A percentile compares a stretch with the other conserved stretches of the same genome.
These are phyloP conservation scores for Arthonia radiata DNA, from an alignment of 495 filamentous ascomycete genomes.

Conservation along the genomic window DNA sequence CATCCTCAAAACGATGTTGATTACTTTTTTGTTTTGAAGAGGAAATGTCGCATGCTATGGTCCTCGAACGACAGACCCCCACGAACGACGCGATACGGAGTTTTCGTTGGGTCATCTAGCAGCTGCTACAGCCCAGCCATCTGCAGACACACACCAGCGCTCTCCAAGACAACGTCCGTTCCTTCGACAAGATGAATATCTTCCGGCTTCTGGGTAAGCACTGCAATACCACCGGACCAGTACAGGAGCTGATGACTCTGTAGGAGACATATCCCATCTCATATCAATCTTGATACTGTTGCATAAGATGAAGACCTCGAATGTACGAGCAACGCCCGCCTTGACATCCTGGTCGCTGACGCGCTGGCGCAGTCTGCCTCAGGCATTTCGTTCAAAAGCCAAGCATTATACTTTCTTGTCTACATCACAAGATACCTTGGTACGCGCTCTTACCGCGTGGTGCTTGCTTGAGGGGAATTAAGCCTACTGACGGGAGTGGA, in stretches of 20 bases:
- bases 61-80: too few species aligned
- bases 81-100: too few species aligned
- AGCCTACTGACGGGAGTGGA: slow-evolving; percentile 1
- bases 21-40: too few species aligned
- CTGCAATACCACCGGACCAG: neutral
- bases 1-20: too few species aligned
- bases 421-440: slow-evolving; percentile 83
- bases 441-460: slow-evolving; percentile 13
- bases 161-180: too few species aligned
- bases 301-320: slow-evolving; percentile 82
- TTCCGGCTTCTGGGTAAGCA: slow-evolving; percentile 60
- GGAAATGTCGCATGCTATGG: too few species aligned
- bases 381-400: slow-evolving; percentile 94
- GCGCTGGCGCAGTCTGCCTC: slow-evolving; percentile 50
- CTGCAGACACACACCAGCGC: too few species aligned
- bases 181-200: slow-evolving; percentile 55
- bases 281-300: slow-evolving; percentile 83
- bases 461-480: slow-evolving; percentile 1
- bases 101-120: too few species aligned
- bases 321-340: slow-evolving; percentile 25
- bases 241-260: neutral
- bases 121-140: too few species aligned
- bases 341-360: slow-evolving; percentile 1
- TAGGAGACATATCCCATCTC: slow-evolving; percentile 86
- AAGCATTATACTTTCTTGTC: slow-evolving; percentile 77